Conservation (phyloP, 192 early-diverging fungal genomes). For the Martensiomyces pterosporus region DNA sequence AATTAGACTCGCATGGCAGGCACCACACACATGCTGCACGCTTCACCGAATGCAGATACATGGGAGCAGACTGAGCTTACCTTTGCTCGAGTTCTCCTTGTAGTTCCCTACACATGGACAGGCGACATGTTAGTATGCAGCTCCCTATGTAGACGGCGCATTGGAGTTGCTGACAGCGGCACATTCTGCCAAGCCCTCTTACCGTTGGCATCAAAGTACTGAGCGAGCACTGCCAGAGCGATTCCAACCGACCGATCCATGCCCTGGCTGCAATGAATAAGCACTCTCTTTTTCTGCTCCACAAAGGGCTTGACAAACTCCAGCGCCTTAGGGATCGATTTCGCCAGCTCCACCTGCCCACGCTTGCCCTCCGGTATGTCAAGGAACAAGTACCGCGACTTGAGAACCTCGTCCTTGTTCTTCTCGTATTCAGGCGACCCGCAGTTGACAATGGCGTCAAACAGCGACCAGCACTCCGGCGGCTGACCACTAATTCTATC, state of each 20-base stretch:
- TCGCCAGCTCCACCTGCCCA: slow-evolving; percentile 64
- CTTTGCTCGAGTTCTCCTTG: neutral
- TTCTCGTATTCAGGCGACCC: slow-evolving; percentile 53
- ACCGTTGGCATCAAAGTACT: slow-evolving; percentile 54
- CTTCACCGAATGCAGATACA: too few species aligned
- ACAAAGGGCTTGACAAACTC: slow-evolving; percentile 50
- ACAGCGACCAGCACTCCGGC: slow-evolving; percentile 59
- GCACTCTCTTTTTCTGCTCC: slow-evolving; percentile 32
- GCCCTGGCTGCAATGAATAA: slow-evolving; percentile 81
- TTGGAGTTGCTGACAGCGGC: too few species aligned
- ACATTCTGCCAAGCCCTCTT: too few species aligned
- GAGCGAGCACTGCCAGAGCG: slow-evolving; percentile 59
- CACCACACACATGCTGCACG: too few species aligned
- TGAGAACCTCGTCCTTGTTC: slow-evolving; percentile 11
- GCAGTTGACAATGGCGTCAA: slow-evolving; percentile 83
- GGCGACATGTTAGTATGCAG: too few species aligned
- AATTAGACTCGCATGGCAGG: too few species aligned
- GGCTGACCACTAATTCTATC: slow-evolving; percentile 47
- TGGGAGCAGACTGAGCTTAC: too few species aligned
- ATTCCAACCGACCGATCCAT: slow-evolving; percentile 80
- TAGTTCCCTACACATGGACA: too few species aligned
- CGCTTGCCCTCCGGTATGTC: slow-evolving; percentile 86
- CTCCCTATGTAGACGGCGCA: too few species aligned
- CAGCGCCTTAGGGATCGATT: slow-evolving; percentile 56
- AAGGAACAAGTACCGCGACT: slow-evolving; percentile 59